Base-by-base conservation (phyloP, 2,329 filamentous ascomycete genomes). In the Claviceps digitariae region DNA sequence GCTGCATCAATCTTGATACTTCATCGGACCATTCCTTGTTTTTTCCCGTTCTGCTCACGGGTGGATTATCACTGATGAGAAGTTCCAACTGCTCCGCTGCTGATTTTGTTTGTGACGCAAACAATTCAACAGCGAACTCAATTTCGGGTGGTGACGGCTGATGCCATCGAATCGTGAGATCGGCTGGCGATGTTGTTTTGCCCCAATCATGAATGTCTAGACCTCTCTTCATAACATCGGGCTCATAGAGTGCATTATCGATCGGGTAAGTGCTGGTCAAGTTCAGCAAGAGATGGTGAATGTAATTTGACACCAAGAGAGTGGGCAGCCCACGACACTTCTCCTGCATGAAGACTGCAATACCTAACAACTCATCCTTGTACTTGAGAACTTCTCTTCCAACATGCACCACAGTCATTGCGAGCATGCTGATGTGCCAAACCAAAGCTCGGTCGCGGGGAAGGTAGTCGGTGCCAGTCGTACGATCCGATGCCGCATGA, bases 11-110 rank as follows among this genome's bases (percentile, higher is more conserved):
- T 53, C 93, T 77, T 2, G 90, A 91, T 29, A 97, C 85, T 66
- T 98, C 94, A 66, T 98, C 93, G 0, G 91, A 96, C 93, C 93
- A 98, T 62, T 96, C 91, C 69, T 97, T 98, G 60, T 95, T 94
- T 66, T 91, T 95, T 40, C 93, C 93, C 59, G 90, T 91, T 54
- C 91, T 81, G 67, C 90, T 94, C 52, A 97, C 84, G 2, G 83
- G 84, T 1, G 90, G 85, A 38, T 85, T 79, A 47, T 88, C 83
- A 57, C 87, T 84, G 63, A 89, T 94, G n/a, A 98, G 76, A 8
- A 84, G 79, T 57, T 81, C 79, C 13, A 98, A 72, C 56, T 88
- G 82, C 54, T 83, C 74, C 56, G 91, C 78, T 2, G 91, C 90
- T 43, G 81, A 83, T 54, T 81, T 81, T 6, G 86, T 84, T 67